Evolutionary conservation across 2,329 filamentous ascomycete species (phyloP).

Genomic region (Colletotrichum endophyticum): DNA sequence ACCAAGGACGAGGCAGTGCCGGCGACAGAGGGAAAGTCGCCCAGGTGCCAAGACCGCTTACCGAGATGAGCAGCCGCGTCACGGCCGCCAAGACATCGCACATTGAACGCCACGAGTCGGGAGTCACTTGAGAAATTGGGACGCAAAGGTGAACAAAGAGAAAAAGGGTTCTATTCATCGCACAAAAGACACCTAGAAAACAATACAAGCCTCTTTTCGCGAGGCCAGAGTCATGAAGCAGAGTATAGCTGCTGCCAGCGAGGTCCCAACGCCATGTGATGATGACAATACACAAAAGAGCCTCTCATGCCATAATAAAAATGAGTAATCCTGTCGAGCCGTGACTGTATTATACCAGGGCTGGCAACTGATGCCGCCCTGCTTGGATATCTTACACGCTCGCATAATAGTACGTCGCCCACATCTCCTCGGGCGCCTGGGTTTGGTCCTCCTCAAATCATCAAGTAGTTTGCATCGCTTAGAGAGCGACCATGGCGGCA

Average conservation of each 20-base stretch:
- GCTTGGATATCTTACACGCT: conserved; percentile 18
- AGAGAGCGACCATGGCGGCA: conserved; percentile 59
- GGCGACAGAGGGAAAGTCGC: background rate
- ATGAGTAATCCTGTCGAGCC: conserved; percentile 3
- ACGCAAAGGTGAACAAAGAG: background rate
- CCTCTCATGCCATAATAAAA: conserved; percentile 9
- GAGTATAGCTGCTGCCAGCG: conserved; percentile 7
- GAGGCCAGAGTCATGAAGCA: conserved; percentile 13
- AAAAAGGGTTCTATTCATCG: conserved; percentile 12
- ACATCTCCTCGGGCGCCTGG: background rate
- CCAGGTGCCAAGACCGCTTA: background rate
- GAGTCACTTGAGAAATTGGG: background rate
- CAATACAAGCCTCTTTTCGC: background rate
- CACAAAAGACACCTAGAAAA: conserved; percentile 3
- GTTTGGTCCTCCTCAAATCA: conserved; percentile 1
- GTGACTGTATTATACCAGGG: conserved; percentile 17
- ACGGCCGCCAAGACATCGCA: background rate
- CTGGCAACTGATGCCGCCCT: background rate
- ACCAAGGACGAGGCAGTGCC: background rate
- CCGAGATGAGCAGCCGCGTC: background rate
- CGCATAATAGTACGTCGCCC: background rate
- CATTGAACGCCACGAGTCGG: background rate
- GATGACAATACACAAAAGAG: conserved; percentile 12
- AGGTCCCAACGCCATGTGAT: conserved; percentile 19
- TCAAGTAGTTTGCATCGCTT: conserved; percentile 29